These are phyloP conservation scores for Ochetophila trinervis DNA, from an alignment of 306 rosid genomes.

Conservation along the genomic window DNA sequence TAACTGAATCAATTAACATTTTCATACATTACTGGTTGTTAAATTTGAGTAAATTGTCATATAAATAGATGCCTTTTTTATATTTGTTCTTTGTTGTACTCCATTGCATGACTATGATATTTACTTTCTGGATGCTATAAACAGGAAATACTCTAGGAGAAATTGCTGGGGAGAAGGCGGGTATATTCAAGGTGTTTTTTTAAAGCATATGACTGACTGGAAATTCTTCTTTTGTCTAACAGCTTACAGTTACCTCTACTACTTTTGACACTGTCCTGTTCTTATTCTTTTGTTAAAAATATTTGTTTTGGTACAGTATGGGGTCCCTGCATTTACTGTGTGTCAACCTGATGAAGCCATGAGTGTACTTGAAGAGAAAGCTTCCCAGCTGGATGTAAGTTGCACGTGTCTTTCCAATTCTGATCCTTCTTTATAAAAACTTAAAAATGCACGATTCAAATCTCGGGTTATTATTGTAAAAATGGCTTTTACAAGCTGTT, in stretches of 20 bases:
- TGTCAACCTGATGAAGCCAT: constrained; percentile 93
- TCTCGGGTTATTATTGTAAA: background rate
- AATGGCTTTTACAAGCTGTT: no score
- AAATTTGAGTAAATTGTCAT: background rate
- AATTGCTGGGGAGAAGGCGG: constrained; percentile 98
- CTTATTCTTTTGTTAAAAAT: background rate
- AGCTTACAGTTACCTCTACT: constrained; percentile 12
- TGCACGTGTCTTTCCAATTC: constrained; percentile 22
- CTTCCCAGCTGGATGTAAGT: constrained; percentile 68
- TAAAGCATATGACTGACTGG: constrained; percentile 9
- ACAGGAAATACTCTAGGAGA: constrained; percentile 80
- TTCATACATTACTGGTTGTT: background rate
- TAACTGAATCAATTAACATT: no score
- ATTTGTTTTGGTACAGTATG: constrained; percentile 42
- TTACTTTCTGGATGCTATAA: constrained; percentile 16
- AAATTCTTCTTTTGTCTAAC: constrained; percentile 1
- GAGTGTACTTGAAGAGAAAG: constrained; percentile 75
- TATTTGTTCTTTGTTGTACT: background rate
- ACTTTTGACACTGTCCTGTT: constrained; percentile 11
- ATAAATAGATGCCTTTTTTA: background rate
- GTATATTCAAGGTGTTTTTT: constrained; percentile 82
- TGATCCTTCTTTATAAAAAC: constrained; percentile 11
- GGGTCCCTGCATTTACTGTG: constrained; percentile 76
- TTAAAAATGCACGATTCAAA: constrained; percentile 17
- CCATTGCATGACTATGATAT: background rate